Base-by-base conservation (phyloP, 495 filamentous ascomycete species). In the Hypoxylon subgilvum region DNA sequence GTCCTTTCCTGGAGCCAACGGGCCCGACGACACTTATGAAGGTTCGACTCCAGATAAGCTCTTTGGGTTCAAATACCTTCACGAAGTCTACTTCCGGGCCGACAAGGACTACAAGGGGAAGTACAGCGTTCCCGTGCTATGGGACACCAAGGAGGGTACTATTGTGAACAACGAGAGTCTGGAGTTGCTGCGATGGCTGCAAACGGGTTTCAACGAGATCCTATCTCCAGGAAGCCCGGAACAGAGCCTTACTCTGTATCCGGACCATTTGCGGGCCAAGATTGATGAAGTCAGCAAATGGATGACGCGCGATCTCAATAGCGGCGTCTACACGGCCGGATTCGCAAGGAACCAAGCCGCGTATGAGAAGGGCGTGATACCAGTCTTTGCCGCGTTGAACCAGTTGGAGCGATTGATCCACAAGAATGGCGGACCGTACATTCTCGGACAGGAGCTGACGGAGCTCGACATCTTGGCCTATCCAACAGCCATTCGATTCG, bases 111-210 rank as follows among this genome's bases (percentile, higher is more conserved):
- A 93, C 65, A 73, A 79, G 35, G 89, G 88, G 1, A 76, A 89
- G 18, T 94, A 86, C 69, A 94, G 90, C 0, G 89, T 96, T 5
- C 91, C 91, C 2, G 80, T 84, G 21, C 76, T 96, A 18, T 94
- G 85, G 76, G 90, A 96, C 70, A 89, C 79, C 66, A 85, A 88
- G 73, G 72, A 72, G 39, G 78, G 84, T 53, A 85, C 80, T 18
- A 88, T 93, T 54, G 90, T 93, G 52, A 92, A 82, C 71, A 95
- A 96, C 58, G 91, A 95, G 79, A 90, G 86, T 62, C 83, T 82
- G 54, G 91, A 95, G 78, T 90, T 96, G 59, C 84, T 94, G 50
- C 72, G 88, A 42, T 85, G 86, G 77, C 63, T 89, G 9, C 86
- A 84, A 57, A 76, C 75, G 0, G 83, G 63, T 63, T 95, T 96